Conservation (phyloP, 2,329 filamentous ascomycete species). For the Aspergillus sp. region DNA sequence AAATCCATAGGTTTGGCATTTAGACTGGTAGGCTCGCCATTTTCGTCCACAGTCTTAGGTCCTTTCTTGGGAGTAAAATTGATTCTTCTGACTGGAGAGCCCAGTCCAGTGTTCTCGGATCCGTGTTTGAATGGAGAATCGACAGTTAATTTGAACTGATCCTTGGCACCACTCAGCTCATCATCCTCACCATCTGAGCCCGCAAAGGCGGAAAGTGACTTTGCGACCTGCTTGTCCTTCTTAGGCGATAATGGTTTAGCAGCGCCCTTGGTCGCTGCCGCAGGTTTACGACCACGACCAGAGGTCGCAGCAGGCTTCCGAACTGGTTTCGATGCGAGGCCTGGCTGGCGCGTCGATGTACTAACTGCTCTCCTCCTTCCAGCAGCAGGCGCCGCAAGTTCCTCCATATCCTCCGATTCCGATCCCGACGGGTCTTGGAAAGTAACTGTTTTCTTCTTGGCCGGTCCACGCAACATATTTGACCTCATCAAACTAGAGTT, state of each 20-base stretch:
- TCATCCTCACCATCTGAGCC: conserved; percentile 40
- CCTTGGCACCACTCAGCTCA: conserved; percentile 35
- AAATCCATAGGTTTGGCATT: conserved; percentile 25
- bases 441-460: conserved; percentile 43
- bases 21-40: conserved; percentile 25
- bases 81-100: conserved; percentile 29
- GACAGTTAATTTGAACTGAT: conserved; percentile 26
- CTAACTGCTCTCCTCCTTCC: conserved; percentile 19
- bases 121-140: conserved; percentile 29
- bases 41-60: conserved; percentile 25
- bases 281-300: conserved; percentile 26
- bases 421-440: conserved; percentile 40
- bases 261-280: conserved; percentile 24
- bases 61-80: conserved; percentile 24
- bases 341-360: conserved; percentile 24
- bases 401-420: conserved; percentile 35
- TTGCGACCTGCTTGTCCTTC: conserved; percentile 44
- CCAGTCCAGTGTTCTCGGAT: conserved; percentile 22
- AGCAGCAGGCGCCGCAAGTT: conserved; percentile 16
- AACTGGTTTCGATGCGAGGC: conserved; percentile 42
- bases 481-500: conserved; percentile 24
- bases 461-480: conserved; percentile 24
- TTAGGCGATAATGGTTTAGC: conserved; percentile 43
- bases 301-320: conserved; percentile 33
- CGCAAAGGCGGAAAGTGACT: conserved; percentile 30